These are phyloP conservation scores for Heterobasidion occidentale DNA, from an alignment of 1,284 basidiomycete species.

Conservation along the genomic window DNA sequence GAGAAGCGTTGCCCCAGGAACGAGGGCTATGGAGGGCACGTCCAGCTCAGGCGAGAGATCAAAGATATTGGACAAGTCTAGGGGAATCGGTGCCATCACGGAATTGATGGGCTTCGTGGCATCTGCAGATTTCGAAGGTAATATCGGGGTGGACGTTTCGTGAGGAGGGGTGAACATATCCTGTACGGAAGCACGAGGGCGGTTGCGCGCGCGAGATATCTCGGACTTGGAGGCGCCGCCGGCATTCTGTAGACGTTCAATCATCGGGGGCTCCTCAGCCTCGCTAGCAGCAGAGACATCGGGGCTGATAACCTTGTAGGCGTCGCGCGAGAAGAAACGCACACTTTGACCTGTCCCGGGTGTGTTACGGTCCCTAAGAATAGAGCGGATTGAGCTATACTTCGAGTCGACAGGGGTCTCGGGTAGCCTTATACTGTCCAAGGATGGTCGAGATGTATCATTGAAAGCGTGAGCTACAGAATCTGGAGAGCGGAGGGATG, in stretches of 20 bases:
- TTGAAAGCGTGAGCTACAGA: background rate
- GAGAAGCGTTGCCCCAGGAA: conserved; percentile 31
- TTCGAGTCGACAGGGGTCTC: conserved; percentile 19
- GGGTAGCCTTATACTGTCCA: conserved; percentile 9
- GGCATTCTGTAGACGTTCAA: conserved; percentile 29
- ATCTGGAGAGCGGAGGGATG: conserved; percentile 16
- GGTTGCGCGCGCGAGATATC: conserved; percentile 8
- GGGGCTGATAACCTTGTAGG: conserved; percentile 54
- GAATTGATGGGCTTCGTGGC: conserved; percentile 11
- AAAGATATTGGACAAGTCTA: conserved; percentile 37
- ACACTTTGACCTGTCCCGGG: conserved; percentile 70
- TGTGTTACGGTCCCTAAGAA: conserved; percentile 59
- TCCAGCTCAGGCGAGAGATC: conserved; percentile 40
- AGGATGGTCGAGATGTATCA: conserved; percentile 10
- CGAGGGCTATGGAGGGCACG: conserved; percentile 36
- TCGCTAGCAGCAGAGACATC: conserved; percentile 47
- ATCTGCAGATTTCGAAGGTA: conserved; percentile 7
- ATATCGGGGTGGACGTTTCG: conserved; percentile 19
- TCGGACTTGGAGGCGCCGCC: conserved; percentile 9
- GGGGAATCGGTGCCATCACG: conserved; percentile 22
- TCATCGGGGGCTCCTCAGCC: conserved; percentile 22
- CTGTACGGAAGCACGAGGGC: conserved; percentile 17
- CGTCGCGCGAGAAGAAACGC: conserved; percentile 64
- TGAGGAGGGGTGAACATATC: conserved; percentile 24
- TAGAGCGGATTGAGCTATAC: conserved; percentile 53